Percentiles rank a stretch among this genome's conserved stretches.
Evolutionary conservation across 257 asterid species (phyloP).

Genomic region (Solanum chiquidenum): DNA sequence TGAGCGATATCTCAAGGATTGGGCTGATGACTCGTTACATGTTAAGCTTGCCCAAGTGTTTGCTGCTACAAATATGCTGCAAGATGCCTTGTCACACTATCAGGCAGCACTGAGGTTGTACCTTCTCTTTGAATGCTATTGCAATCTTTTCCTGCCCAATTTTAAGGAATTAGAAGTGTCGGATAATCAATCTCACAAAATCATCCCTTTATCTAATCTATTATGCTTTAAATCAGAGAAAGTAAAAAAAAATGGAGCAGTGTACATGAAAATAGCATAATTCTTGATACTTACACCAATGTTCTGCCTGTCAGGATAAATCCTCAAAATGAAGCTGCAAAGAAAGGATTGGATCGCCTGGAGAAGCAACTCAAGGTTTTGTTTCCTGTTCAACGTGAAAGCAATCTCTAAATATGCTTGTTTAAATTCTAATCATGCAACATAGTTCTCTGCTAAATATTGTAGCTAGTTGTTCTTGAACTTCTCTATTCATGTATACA

Average conservation of each 20-base stretch:
- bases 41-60: conserved; percentile 95
- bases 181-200: neutral
- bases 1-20: conserved; percentile 76
- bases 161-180: neutral
- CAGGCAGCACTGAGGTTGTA: conserved; percentile 82
- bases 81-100: conserved; percentile 87
- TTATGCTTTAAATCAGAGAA: neutral
- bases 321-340: conserved; percentile 80
- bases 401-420: neutral
- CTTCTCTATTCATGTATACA: neutral
- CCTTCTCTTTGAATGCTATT: neutral
- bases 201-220: neutral
- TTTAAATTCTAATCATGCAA: neutral
- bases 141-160: neutral
- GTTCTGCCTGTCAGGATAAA: conserved; percentile 54
- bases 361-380: conserved; percentile 96
- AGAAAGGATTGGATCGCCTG: conserved; percentile 83
- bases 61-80: conserved; percentile 86
- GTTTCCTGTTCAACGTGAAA: neutral
- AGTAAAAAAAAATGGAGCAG: neutral
- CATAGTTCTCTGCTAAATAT: neutral
- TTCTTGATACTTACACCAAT: neutral
- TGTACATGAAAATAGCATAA: neutral
- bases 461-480: neutral
- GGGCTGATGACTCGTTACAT: conserved; percentile 95